Conservation (phyloP, 2,329 filamentous ascomycete genomes). For the Aspergillus sp. region DNA sequence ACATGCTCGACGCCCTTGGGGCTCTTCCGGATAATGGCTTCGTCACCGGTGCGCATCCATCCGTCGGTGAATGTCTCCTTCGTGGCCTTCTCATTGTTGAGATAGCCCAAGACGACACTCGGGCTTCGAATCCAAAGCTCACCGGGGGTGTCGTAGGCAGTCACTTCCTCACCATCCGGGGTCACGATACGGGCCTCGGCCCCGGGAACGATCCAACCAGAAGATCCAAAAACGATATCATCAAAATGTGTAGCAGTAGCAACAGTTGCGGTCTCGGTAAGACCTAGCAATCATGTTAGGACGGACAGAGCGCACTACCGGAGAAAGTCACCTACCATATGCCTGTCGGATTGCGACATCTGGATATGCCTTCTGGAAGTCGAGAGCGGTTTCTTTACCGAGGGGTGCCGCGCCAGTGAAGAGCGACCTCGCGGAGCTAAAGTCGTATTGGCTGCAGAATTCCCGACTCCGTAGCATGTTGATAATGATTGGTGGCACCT, state of each 20-base stretch:
- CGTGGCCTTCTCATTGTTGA: conserved; percentile 82
- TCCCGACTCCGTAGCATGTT: conserved; percentile 67
- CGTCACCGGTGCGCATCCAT: conserved; percentile 87
- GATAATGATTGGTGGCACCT: conserved; percentile 81
- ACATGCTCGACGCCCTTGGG: conserved; percentile 74
- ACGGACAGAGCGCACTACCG: neutral
- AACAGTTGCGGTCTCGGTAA: conserved; percentile 76
- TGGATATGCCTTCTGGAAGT: conserved; percentile 63
- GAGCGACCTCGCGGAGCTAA: conserved; percentile 64
- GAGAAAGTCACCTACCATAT: conserved; percentile 55
- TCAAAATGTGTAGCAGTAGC: conserved; percentile 56
- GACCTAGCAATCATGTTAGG: conserved; percentile 46
- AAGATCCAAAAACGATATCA: conserved; percentile 71
- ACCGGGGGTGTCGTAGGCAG: conserved; percentile 69
- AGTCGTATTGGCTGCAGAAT: conserved; percentile 65
- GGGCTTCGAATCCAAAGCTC: conserved; percentile 79
- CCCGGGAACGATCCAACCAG: conserved; percentile 68
- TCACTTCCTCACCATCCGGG: conserved; percentile 68
- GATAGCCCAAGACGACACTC: conserved; percentile 75
- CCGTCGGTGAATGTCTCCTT: conserved; percentile 75
- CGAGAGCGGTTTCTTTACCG: conserved; percentile 68
- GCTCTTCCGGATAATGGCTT: conserved; percentile 67
- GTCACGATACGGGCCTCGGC: conserved; percentile 66
- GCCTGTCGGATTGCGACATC: conserved; percentile 68
- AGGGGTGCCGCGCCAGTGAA: conserved; percentile 79